Conservation (phyloP, 176 grass and related monocot genomes). For the Neostapfia colusana region DNA sequence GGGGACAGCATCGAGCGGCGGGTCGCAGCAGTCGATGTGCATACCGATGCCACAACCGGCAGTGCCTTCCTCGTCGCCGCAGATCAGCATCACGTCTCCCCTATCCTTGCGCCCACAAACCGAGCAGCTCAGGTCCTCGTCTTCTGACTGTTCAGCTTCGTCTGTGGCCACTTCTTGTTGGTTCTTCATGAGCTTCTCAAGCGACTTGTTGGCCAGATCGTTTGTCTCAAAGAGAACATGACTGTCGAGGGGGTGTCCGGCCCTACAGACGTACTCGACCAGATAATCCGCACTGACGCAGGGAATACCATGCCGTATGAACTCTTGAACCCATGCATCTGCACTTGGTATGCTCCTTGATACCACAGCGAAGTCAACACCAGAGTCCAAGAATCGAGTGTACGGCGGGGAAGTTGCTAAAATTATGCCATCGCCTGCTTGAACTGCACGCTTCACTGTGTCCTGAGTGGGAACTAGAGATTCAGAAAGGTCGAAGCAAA, state of each 20-base stretch:
- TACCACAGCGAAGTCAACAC: conserved; percentile 69
- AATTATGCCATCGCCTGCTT: conserved; percentile 73
- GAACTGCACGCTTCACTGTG: conserved; percentile 76
- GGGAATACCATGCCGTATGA: conserved; percentile 56
- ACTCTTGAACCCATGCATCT: conserved; percentile 78
- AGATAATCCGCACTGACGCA: conserved; percentile 70
- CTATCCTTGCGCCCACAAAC: conserved; percentile 54
- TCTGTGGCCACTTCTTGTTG: conserved; percentile 49
- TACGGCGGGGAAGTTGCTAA: conserved; percentile 89
- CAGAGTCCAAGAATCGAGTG: conserved; percentile 57
- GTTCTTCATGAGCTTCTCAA: conserved; percentile 58
- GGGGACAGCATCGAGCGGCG: conserved; percentile 60
- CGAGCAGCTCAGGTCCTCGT: conserved; percentile 48
- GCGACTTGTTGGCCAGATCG: conserved; percentile 52
- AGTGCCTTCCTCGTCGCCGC: conserved; percentile 55
- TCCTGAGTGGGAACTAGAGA: conserved; percentile 46
- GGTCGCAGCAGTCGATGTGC: conserved; percentile 85
- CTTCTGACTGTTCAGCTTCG: background rate
- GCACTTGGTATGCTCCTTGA: conserved; percentile 55
- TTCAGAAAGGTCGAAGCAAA: conserved; percentile 1
- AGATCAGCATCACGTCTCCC: conserved; percentile 83
- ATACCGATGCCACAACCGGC: conserved; percentile 65
- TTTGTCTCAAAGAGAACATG: conserved; percentile 73
- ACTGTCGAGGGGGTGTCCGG: conserved; percentile 56
- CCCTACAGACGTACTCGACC: conserved; percentile 79